phyloP scores from a whole-genome alignment of 768 basidiomycete species.

The Pseudohyphozyma bogoriensis region DNA sequence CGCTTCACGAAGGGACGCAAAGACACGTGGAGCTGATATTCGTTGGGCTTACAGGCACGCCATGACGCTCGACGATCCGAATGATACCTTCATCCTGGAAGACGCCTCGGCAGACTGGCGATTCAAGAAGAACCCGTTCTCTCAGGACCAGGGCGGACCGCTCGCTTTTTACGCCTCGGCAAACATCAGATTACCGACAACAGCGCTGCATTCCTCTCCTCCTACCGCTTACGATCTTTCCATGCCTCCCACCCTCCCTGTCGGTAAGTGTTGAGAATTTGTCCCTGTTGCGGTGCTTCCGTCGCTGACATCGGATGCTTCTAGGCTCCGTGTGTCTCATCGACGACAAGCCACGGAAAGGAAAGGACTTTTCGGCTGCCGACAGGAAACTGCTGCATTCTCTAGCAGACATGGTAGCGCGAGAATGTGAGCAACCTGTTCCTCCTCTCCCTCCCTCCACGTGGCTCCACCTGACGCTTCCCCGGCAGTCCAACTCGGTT shows the following conservation, averaged over 20 bases:
- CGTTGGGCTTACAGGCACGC: slow-evolving; percentile 19
- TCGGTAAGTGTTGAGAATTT: slow-evolving; percentile 12
- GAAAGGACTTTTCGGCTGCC: slow-evolving; percentile 2
- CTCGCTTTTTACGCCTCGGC: not conserved
- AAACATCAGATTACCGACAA: not conserved
- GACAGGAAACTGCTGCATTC: slow-evolving; percentile 14
- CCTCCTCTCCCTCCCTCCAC: too few species aligned
- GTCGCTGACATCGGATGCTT: slow-evolving; percentile 2
- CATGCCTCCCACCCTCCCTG: not conserved
- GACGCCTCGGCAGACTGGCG: slow-evolving; percentile 22
- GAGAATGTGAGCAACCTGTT: too few species aligned
- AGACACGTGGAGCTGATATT: too few species aligned
- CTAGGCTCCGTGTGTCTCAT: slow-evolving; percentile 19
- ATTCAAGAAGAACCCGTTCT: slow-evolving; percentile 11
- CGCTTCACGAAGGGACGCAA: too few species aligned
- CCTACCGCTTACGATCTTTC: not conserved
- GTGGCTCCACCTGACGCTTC: too few species aligned
- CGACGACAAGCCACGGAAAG: not conserved
- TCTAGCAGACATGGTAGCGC: slow-evolving; percentile 21
- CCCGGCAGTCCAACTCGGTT: slow-evolving; percentile 20
- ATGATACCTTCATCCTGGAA: slow-evolving; percentile 12
- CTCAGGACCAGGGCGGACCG: too few species aligned
- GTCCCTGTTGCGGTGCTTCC: slow-evolving; percentile 1
- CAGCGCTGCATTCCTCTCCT: not conserved
- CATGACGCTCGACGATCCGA: slow-evolving; percentile 4